Base-by-base conservation (phyloP, 2,329 filamentous ascomycete genomes). In the Curvularia lunata region DNA sequence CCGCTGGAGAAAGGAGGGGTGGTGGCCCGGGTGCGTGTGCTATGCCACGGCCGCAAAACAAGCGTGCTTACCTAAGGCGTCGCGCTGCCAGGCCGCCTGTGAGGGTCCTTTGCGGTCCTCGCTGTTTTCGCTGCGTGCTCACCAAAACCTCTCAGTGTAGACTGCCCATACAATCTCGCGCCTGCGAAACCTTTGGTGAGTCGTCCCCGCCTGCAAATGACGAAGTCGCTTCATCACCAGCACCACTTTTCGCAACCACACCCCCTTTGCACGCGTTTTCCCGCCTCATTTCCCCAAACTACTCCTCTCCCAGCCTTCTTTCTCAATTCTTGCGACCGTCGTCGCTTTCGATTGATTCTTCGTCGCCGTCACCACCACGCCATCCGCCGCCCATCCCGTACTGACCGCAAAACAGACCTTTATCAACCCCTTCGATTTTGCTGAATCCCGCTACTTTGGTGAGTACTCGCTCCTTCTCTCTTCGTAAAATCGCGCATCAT, bases 181-280 rank as follows among this genome's bases (percentile, higher is more conserved):
- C 65, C 61, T 54, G 66, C 67, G 66, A 65, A 68, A 59, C 62
- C 52, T 68, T 67, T 69, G 69, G 73, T 75, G 61, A 69, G 73
- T 75, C 62, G 73, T 75, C 62, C 61, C 72, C 72, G 70, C 65
- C 68, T 70, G 63, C 19, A 58, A 49, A 49, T 49, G 50, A 45
- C 55, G 12, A 54, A 57, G 51, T 65, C 56, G 56, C 61, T 62
- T 48, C 59, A 57, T 48, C 52, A 51, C 56, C 57, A 67, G 57
- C 63, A 65, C 58, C 65, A 59, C 63, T 60, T 66, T 64, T 61
- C 64, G 62, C 65, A 66, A 67, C 69, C 63, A 65, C 61, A 62
- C 60, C 57, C 57, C 66, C 70, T 72, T 71, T 68, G 52, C 55
- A 66, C 71, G 68, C 71, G 63, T 76, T 73, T 73, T 69, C 64